Evolutionary conservation across 257 asterid genomes (phyloP).

Genomic region (Haberlea rhodopensis): DNA sequence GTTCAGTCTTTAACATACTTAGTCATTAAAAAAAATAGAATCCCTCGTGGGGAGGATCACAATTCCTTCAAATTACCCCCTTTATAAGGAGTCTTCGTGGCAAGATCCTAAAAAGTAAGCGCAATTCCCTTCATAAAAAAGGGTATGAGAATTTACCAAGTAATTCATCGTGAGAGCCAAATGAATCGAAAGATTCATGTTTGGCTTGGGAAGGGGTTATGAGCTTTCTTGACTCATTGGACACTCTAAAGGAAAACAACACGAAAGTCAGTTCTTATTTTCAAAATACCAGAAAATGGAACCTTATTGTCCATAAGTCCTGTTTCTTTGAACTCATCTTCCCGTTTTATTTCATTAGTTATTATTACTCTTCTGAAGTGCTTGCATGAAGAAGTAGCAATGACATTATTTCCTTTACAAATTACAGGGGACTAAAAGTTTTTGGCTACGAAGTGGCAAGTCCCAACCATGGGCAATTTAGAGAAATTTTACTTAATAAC

Average conservation of each 20-base stretch:
- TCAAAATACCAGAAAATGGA: neutral
- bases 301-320: neutral
- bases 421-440: slow-evolving; percentile 49
- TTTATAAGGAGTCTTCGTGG: too few species aligned
- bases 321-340: neutral
- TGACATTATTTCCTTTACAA: slow-evolving; percentile 18
- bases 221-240: slow-evolving; percentile 83
- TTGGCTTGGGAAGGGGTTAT: too few species aligned
- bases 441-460: too few species aligned
- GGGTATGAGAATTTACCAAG: too few species aligned
- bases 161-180: too few species aligned
- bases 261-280: slow-evolving; percentile 45
- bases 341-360: too few species aligned
- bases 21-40: slow-evolving; percentile 77
- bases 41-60: too few species aligned
- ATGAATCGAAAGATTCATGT: too few species aligned
- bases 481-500: slow-evolving; percentile 13
- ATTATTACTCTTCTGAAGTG: neutral
- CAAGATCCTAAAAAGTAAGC: too few species aligned
- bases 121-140: too few species aligned
- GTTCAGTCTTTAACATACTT: neutral
- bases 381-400: slow-evolving; percentile 2
- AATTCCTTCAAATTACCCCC: too few species aligned
- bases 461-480: slow-evolving; percentile 27
- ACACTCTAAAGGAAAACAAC: slow-evolving; percentile 55